Evolutionary conservation across 441 rosid genomes (phyloP).

Genomic region (Pelargonium exstipulatum): DNA sequence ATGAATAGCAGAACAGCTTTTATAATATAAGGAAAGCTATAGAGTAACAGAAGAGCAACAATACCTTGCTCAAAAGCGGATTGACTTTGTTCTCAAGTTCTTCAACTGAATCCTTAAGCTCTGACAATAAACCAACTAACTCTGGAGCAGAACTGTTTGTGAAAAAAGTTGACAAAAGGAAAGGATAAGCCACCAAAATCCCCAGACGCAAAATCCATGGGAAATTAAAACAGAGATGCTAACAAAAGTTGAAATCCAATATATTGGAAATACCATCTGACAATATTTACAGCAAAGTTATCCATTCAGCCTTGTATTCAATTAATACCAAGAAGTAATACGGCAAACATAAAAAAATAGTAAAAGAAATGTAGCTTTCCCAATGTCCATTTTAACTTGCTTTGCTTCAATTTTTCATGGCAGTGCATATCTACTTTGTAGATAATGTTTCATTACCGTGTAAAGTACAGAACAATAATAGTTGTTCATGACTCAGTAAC

Average conservation of each 20-base stretch:
- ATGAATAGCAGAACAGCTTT: background rate
- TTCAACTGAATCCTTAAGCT: constrained; percentile 56
- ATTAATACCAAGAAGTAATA: background rate
- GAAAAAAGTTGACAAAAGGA: background rate
- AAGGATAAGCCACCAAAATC: background rate
- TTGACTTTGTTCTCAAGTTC: constrained; percentile 64
- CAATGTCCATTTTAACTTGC: background rate
- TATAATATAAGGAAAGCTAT: constrained; percentile 3
- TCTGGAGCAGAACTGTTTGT: constrained; percentile 76
- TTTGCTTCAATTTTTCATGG: background rate
- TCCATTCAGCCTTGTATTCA: background rate
- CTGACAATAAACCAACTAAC: constrained; percentile 69
- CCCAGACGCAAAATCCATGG: background rate
- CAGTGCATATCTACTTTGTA: background rate
- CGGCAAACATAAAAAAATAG: constrained; percentile 5
- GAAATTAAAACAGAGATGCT: background rate
- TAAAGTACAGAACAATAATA: background rate
- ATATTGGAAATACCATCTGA: background rate
- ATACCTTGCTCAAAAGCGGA: constrained; percentile 65
- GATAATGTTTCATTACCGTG: background rate
- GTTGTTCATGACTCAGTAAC: background rate
- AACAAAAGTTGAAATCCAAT: background rate
- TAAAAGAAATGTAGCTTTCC: background rate
- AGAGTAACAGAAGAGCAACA: constrained; percentile 9
- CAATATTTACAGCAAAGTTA: background rate